Conservation (phyloP, 2,329 filamentous ascomycete species). For the Fusarium tanahbumbuense region DNA sequence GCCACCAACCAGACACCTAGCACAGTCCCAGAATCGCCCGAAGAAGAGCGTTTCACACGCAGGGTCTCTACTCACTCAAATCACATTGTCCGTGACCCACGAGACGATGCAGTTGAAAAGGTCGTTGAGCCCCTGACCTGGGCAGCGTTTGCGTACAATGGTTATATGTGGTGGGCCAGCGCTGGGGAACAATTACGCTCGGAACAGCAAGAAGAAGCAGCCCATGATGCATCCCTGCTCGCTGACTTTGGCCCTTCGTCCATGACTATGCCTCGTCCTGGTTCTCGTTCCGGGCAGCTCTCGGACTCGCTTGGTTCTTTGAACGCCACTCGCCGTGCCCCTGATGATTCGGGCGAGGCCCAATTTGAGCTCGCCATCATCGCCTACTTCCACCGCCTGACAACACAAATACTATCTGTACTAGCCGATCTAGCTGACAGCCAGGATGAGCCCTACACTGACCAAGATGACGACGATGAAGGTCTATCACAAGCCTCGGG, state of each 20-base stretch:
- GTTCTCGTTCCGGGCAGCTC: slow-evolving; percentile 51
- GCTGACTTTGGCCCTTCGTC: slow-evolving; percentile 60
- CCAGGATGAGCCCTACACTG: slow-evolving; percentile 57
- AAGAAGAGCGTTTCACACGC: slow-evolving; percentile 43
- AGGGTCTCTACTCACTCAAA: slow-evolving; percentile 47
- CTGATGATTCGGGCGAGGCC: slow-evolving; percentile 57
- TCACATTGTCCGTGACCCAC: slow-evolving; percentile 50
- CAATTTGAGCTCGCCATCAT: slow-evolving; percentile 76
- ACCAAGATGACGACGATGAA: slow-evolving; percentile 51
- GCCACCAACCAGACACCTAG: slow-evolving; percentile 37
- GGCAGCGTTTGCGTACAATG: slow-evolving; percentile 81
- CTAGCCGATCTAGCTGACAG: slow-evolving; percentile 70
- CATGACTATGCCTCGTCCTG: slow-evolving; percentile 48
- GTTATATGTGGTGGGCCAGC: slow-evolving; percentile 92
- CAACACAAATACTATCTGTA: slow-evolving; percentile 71
- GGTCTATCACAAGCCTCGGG: slow-evolving; percentile 49
- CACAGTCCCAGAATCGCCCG: slow-evolving; percentile 46
- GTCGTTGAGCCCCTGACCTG: slow-evolving; percentile 73
- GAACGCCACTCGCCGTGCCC: slow-evolving; percentile 50
- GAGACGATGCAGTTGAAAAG: slow-evolving; percentile 63
- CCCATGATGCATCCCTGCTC: slow-evolving; percentile 66
- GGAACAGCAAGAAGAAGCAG: slow-evolving; percentile 69
- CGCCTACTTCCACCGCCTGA: slow-evolving; percentile 84
- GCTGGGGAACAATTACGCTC: slow-evolving; percentile 77
- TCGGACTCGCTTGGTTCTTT: slow-evolving; percentile 61